A percentile compares a stretch with the other conserved stretches of the same genome.
phyloP scores from a whole-genome alignment of 257 asterid genomes.

The Agastache rugosa region DNA sequence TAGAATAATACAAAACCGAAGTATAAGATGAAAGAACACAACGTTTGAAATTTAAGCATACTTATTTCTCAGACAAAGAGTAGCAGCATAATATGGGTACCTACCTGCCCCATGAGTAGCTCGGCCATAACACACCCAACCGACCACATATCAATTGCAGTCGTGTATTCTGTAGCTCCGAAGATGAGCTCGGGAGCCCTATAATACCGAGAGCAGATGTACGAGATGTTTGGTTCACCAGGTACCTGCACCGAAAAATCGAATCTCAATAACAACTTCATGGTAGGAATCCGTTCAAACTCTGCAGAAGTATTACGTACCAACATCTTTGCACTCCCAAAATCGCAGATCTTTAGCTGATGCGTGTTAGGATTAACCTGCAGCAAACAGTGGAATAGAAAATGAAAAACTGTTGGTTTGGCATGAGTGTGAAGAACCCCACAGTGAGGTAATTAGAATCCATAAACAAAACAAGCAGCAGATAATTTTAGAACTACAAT shows the following conservation, averaged over 20 bases:
- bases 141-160: slow-evolving; percentile 96
- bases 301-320: slow-evolving; percentile 47
- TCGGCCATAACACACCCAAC: slow-evolving; percentile 97
- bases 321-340: slow-evolving; percentile 97
- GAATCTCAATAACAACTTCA: slow-evolving; percentile 20
- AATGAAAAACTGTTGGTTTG: no score
- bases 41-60: neutral
- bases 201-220: slow-evolving; percentile 93
- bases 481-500: neutral
- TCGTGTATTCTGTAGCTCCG: slow-evolving; percentile 92
- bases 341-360: slow-evolving; percentile 92
- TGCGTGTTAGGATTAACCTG: slow-evolving; percentile 91
- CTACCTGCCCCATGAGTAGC: slow-evolving; percentile 85
- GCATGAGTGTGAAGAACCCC: no score
- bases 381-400: slow-evolving; percentile 6
- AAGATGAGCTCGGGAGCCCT: slow-evolving; percentile 95
- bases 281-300: neutral
- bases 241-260: slow-evolving; percentile 56
- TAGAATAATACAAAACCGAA: neutral
- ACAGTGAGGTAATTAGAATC: neutral
- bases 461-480: neutral
- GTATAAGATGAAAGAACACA: neutral
- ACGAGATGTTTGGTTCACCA: slow-evolving; percentile 92
- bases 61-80: neutral
- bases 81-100: neutral